A percentile compares a stretch with the other conserved stretches of the same genome.
Conservation (phyloP, 2,329 filamentous ascomycete genomes). For the Colletotrichum chrysophilum region DNA sequence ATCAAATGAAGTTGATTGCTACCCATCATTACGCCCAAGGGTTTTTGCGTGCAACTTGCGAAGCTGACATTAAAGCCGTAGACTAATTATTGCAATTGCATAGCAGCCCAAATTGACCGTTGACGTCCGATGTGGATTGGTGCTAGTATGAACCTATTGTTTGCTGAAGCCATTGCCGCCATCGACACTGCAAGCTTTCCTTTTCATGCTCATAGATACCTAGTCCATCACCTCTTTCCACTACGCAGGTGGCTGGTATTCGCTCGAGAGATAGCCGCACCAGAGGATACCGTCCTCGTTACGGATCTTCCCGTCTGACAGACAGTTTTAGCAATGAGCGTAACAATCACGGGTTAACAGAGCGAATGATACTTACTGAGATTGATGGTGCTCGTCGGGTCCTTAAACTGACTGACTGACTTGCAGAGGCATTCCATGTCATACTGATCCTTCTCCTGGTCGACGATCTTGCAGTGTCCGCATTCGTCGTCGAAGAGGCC, state of each 20-base stretch:
- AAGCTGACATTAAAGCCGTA: neutral
- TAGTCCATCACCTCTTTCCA: neutral
- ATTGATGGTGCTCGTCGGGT: neutral
- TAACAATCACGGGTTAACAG: neutral
- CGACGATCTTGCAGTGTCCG: neutral
- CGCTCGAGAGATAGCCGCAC: neutral
- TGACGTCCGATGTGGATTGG: neutral
- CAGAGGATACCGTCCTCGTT: neutral
- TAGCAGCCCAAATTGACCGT: neutral
- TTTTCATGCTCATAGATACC: neutral
- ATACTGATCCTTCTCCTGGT: neutral
- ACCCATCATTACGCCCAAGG: neutral
- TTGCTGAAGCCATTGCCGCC: neutral
- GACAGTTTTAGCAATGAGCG: neutral
- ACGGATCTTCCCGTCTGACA: neutral
- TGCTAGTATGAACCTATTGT: neutral
- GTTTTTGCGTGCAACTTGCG: fast-evolving
- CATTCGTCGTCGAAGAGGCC: neutral
- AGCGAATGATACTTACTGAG: neutral
- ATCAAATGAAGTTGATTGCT: neutral
- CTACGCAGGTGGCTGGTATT: neutral
- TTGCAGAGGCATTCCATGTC: neutral
- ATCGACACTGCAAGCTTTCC: neutral
- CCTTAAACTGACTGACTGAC: neutral
- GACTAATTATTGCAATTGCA: no score